Evolutionary conservation across 306 rosid species (phyloP), one percentile per base, ranked within the genome.

Genomic region (Gastrolobium bilobum): DNA sequence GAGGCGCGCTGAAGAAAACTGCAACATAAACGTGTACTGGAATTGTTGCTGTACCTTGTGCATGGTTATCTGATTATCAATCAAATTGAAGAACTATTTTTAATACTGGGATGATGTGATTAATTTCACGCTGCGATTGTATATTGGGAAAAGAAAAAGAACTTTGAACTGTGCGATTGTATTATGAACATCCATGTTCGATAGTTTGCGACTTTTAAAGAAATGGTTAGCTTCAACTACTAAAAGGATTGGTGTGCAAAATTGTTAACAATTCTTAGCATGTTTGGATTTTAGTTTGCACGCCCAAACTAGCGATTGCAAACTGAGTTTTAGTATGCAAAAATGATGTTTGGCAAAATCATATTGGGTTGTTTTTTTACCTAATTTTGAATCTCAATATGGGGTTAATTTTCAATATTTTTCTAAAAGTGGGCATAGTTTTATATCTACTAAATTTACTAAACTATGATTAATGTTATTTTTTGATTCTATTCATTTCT

Each of bases 1-100:
- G 87, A 84, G 67, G 84, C 87, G 15, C 87, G 84, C 14, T 79
- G 71, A 84, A 75, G 79, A 61, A 62, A 60, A 40, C 37, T 63
- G 69, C 35, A 60, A 14, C 3, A 76, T 71, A 10, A 15, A 44
- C 15, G 35, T 46, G 64, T 58, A 4, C 26, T 42, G 47, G 51
- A 73, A 31, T 2, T 29, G 43, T 46, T 3, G 10, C 13, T 26
- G 54, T 2, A 54, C 40, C 35, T 33, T 51, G 43, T 62, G 59
- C 50, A 34, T 48, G 58, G 47, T 66, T 56, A 10, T 64, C 15
- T 5, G 38, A 6, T 44, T 44, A 13, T 30, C 40, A 61, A 53
- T 42, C 5, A 26, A 11, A 53, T 42, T 33, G 48, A 47, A 26
- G 71, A 68, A 79, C 47, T 30, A 26, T 30, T 8, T 59, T 29